Evolutionary conservation across 2,329 filamentous ascomycete genomes (phyloP).

Genomic region (Aspergillus ruber): DNA sequence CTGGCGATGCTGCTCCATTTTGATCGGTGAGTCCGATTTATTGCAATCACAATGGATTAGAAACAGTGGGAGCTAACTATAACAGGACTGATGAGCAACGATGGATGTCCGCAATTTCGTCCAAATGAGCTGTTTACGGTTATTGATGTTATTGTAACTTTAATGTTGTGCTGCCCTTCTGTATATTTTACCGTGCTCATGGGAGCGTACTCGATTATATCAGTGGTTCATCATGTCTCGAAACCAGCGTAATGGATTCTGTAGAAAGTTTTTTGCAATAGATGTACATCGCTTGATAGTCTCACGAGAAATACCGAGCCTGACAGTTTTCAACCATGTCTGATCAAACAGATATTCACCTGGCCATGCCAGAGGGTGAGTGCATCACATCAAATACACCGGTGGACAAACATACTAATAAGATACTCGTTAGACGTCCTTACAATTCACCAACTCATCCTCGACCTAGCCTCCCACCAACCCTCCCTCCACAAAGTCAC

Average conservation of each 20-base stretch:
- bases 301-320: too few species aligned
- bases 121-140: conserved; percentile 31
- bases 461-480: conserved; percentile 83
- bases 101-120: conserved; percentile 69
- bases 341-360: conserved; percentile 32
- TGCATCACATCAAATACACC: background rate
- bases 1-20: conserved; percentile 61
- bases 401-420: background rate
- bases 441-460: conserved; percentile 73
- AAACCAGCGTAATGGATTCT: too few species aligned
- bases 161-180: too few species aligned
- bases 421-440: conserved; percentile 58
- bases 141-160: background rate
- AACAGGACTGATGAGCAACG: conserved; percentile 70
- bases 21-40: conserved; percentile 46
- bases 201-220: too few species aligned
- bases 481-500: conserved; percentile 66
- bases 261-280: too few species aligned
- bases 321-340: conserved; percentile 19
- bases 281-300: too few species aligned
- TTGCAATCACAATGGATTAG: too few species aligned
- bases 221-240: too few species aligned
- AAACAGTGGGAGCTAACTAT: conserved; percentile 8
- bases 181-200: too few species aligned
- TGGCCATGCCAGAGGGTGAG: conserved; percentile 36